A percentile compares a stretch with the other conserved stretches of the same genome.
Evolutionary conservation across 306 rosid species (phyloP).

Genomic region (Glycine latifolia): DNA sequence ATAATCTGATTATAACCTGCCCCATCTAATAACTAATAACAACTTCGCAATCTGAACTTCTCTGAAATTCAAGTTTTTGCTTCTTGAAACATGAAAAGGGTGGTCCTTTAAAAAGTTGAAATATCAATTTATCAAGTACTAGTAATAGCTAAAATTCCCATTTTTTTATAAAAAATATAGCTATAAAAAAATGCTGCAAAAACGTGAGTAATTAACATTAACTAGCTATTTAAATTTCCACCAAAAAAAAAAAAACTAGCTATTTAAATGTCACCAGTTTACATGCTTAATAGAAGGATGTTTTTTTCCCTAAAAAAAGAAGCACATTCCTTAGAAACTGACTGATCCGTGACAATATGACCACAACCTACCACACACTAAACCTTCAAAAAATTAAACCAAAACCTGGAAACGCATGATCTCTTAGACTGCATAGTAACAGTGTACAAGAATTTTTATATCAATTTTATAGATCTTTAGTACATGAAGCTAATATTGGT

Average conservation of each 20-base stretch:
- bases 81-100: slow-evolving; percentile 20
- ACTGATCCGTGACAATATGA: slow-evolving; percentile 21
- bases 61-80: slow-evolving; percentile 27
- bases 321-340: slow-evolving; percentile 4
- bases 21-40: slow-evolving; percentile 14
- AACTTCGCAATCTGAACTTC: slow-evolving; percentile 26
- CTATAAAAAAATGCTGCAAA: slow-evolving; percentile 2
- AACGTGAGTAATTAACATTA: neutral
- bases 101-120: slow-evolving; percentile 20
- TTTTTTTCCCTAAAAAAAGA: neutral
- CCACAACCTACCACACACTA: neutral
- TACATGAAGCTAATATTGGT: slow-evolving; percentile 14
- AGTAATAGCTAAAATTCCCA: neutral
- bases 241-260: too few species aligned
- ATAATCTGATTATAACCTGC: slow-evolving; percentile 23
- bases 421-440: too few species aligned
- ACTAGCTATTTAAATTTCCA: neutral
- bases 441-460: too few species aligned
- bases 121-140: slow-evolving; percentile 10
- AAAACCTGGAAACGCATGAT: slow-evolving; percentile 28
- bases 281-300: neutral
- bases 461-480: slow-evolving; percentile 7
- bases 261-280: neutral
- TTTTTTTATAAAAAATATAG: neutral
- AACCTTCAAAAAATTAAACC: slow-evolving; percentile 19